These are phyloP conservation scores for Tylopilus subfusipes DNA, from an alignment of 768 basidiomycete genomes.

Conservation along the genomic window DNA sequence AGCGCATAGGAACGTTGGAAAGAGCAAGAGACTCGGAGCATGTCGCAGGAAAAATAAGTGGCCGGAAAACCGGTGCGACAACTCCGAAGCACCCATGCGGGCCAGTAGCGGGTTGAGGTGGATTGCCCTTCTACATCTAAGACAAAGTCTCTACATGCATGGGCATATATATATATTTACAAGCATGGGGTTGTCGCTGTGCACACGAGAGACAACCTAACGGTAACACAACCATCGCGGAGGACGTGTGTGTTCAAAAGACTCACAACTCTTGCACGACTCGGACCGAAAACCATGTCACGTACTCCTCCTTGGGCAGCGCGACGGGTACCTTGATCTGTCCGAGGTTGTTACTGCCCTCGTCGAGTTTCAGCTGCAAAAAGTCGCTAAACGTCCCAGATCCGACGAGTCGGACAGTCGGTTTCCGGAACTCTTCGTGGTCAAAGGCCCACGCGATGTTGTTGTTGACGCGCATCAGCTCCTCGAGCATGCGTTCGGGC, in stretches of 20 bases:
- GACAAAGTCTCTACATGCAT: no score
- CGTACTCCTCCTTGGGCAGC: conserved; percentile 7
- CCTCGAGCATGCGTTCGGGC: background rate
- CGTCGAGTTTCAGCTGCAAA: conserved; percentile 14
- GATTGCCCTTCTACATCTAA: no score
- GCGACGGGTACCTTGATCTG: conserved; percentile 24
- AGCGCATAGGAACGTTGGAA: no score
- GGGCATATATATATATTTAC: no score
- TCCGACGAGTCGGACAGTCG: conserved; percentile 21
- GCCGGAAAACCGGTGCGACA: no score
- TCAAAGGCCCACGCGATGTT: background rate
- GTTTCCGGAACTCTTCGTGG: background rate
- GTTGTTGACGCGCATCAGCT: background rate
- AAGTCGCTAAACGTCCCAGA: conserved; percentile 23
- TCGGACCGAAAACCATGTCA: conserved; percentile 14
- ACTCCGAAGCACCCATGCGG: no score
- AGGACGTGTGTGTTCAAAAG: background rate
- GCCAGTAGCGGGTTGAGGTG: no score
- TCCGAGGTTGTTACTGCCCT: conserved; percentile 1
- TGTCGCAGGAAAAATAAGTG: no score
- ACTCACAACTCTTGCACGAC: conserved; percentile 18
- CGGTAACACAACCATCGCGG: no score
- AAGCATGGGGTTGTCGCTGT: no score
- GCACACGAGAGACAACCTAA: no score
- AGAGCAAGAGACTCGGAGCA: no score